Evolutionary conservation across 805 yeast genomes (phyloP).

Genomic region (Spathaspora gorwiae): DNA sequence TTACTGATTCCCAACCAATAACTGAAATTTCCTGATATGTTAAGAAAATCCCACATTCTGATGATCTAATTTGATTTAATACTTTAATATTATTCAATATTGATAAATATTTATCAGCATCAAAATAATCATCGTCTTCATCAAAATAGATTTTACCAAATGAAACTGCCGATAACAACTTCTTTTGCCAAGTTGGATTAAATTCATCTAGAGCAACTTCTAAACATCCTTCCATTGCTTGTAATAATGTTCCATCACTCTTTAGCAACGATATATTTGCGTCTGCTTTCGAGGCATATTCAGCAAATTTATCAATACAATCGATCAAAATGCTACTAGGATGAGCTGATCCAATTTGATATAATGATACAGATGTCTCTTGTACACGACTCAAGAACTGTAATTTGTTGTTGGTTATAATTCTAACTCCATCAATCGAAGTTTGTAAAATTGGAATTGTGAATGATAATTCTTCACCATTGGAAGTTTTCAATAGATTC

Average conservation of each 20-base stretch:
- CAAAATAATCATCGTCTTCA: conserved; percentile 31
- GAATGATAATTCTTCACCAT: conserved; percentile 16
- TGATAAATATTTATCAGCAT: conserved; percentile 57
- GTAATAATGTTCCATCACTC: conserved; percentile 37
- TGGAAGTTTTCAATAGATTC: conserved; percentile 7
- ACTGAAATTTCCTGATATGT: conserved; percentile 51
- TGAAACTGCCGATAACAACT: conserved; percentile 70
- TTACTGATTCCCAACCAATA: conserved; percentile 52
- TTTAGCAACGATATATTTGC: conserved; percentile 59
- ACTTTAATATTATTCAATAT: conserved; percentile 60
- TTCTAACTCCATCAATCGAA: conserved; percentile 66
- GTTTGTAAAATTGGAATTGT: conserved; percentile 43
- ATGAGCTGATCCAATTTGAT: conserved; percentile 77
- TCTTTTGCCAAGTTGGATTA: conserved; percentile 75
- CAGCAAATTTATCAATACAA: conserved; percentile 56
- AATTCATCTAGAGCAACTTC: conserved; percentile 75
- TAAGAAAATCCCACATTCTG: conserved; percentile 63
- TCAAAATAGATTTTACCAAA: conserved; percentile 73
- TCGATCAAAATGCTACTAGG: conserved; percentile 81
- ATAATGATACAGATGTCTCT: conserved; percentile 52
- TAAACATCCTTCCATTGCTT: conserved; percentile 69
- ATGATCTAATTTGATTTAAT: conserved; percentile 62
- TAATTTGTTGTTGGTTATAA: conserved; percentile 53
- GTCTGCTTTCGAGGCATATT: conserved; percentile 75
- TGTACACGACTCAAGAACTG: conserved; percentile 65